Evolutionary conservation across 2,329 filamentous ascomycete species (phyloP), one percentile per base, ranked within the genome.

Genomic region (Sarocladium kiliense): DNA sequence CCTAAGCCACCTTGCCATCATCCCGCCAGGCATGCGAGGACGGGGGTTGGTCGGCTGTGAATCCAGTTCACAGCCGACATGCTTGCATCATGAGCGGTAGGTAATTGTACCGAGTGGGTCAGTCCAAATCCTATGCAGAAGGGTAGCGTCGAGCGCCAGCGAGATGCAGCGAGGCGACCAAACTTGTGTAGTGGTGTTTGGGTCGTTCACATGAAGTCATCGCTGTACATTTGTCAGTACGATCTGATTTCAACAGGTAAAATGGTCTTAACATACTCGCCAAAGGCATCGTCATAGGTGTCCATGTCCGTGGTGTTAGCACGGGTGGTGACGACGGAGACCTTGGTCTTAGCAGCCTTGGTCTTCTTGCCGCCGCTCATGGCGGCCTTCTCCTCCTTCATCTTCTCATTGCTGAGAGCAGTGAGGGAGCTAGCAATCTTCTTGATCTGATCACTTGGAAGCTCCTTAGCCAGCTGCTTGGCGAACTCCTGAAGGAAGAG

Each of bases 311-410:
- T 79, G 51, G 74, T 74, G 60, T 79, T 79, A 63, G 78, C 72
- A 67, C 87, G 75, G 66, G 73, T 75, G 57, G 88, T 85, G 55
- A 89, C 88, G 51, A 97, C 77, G 6, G 84, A 87, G 18, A 89
- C 84, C 85, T 99, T 99, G 37, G 88, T 96, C 85, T 97, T 97
- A 59, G 90, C 88, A 3, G 92, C 92, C 82, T 97, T 97, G 64
- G 80, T 85, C 85, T 97, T 99, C 88, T 97, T 99, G 66, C 87
- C 89, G 55, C 89, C 86, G 80, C 96, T 97, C 61, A 96, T 91
- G 3, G 89, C 84, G 3, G 87, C 86, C 81, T 97, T 97, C 81
- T 99, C 94, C 72, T 97, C 92, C 78, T 91, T 95, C 87, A 97
- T 87, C 81, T 96, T 97, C 82, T 97, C 94, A 70, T 99, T 99